Evolutionary conservation across 116 monocot species (phyloP).

Genomic region (Phalaenopsis hybrid): DNA sequence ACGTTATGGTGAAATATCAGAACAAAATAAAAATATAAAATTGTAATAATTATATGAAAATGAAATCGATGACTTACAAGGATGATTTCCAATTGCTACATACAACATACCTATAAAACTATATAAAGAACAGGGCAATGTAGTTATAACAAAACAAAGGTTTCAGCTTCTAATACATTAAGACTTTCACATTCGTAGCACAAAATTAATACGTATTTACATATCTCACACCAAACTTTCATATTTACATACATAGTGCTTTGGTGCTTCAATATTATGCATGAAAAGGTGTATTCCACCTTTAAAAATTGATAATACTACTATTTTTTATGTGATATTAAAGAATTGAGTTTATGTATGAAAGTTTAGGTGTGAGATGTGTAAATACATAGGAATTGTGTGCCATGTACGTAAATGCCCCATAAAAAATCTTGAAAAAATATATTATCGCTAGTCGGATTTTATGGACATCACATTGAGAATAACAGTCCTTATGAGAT

Average conservation of each 20-base stretch:
- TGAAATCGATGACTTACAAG: not conserved
- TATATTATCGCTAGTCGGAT: not conserved
- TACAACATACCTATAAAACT: not conserved
- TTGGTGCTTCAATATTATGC: too few species aligned
- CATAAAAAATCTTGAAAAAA: not conserved
- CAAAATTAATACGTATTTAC: too few species aligned
- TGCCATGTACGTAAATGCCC: too few species aligned
- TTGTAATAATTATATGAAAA: not conserved
- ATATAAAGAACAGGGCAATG: not conserved
- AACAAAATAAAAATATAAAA: not conserved
- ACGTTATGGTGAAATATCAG: not conserved
- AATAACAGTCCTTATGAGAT: not conserved
- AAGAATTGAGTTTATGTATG: too few species aligned
- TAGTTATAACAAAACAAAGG: not conserved
- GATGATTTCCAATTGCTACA: not conserved
- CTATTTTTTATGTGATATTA: too few species aligned
- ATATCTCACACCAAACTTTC: too few species aligned
- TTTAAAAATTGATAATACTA: too few species aligned
- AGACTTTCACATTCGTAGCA: too few species aligned
- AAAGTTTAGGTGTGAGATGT: too few species aligned
- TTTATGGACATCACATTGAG: not conserved
- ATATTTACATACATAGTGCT: too few species aligned
- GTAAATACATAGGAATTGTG: too few species aligned
- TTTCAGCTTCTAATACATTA: not conserved
- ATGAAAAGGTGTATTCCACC: too few species aligned